Conservation (phyloP, 2,329 filamentous ascomycete species). For the Cercospora berteroae region DNA sequence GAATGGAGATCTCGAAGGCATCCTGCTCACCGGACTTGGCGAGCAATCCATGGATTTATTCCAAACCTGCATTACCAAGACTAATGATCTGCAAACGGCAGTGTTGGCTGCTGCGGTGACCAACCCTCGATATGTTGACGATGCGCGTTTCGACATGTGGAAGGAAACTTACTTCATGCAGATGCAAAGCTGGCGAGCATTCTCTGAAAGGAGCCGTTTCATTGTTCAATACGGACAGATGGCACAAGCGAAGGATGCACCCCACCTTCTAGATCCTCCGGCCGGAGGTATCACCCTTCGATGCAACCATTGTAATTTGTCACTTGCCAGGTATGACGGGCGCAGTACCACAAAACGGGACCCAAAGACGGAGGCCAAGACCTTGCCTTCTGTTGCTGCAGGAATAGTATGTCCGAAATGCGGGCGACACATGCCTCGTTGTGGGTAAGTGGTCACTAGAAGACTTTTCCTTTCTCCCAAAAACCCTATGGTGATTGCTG, state of each 20-base stretch:
- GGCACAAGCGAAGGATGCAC: slow-evolving; percentile 62
- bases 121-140: slow-evolving; percentile 72
- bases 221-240: slow-evolving; percentile 72
- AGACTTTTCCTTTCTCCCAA: neutral
- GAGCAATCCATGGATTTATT: slow-evolving; percentile 72
- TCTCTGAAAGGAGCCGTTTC: slow-evolving; percentile 73
- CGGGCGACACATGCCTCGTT: slow-evolving; percentile 61
- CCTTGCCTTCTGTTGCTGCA: slow-evolving; percentile 27
- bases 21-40: slow-evolving; percentile 74
- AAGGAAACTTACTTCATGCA: slow-evolving; percentile 70
- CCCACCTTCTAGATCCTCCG: slow-evolving; percentile 62
- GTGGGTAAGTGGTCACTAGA: slow-evolving; percentile 37
- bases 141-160: slow-evolving; percentile 73
- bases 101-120: slow-evolving; percentile 72
- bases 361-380: slow-evolving; percentile 32
- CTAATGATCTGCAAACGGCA: slow-evolving; percentile 75
- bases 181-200: slow-evolving; percentile 68
- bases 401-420: slow-evolving; percentile 61
- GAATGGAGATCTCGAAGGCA: slow-evolving; percentile 71
- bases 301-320: slow-evolving; percentile 69
- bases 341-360: slow-evolving; percentile 18
- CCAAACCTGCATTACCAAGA: slow-evolving; percentile 71
- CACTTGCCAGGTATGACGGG: slow-evolving; percentile 50
- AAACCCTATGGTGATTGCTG: neutral
- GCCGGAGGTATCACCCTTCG: slow-evolving; percentile 70